Evolutionary conservation across 1,284 basidiomycete species (phyloP).

Genomic region (Leccinum pallidistipes): DNA sequence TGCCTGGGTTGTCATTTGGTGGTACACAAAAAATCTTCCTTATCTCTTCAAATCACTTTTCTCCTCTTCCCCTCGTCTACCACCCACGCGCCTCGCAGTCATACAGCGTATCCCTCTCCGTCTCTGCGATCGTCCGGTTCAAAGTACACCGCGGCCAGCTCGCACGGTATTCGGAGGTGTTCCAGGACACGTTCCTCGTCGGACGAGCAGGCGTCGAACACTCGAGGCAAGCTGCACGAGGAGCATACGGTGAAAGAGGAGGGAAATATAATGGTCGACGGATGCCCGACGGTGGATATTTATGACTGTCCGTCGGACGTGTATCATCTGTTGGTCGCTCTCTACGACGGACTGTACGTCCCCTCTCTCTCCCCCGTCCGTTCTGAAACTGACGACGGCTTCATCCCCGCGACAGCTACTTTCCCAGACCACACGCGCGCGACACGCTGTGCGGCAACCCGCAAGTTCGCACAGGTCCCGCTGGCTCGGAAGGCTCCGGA

Average conservation of each 20-base stretch:
- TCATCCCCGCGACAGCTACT: no score
- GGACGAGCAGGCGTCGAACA: slow-evolving; percentile 37
- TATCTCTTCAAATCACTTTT: no score
- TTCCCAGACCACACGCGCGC: no score
- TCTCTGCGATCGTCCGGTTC: slow-evolving; percentile 37
- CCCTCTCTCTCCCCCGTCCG: neutral
- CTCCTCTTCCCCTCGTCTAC: no score
- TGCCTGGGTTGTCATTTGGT: no score
- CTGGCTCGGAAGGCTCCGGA: no score
- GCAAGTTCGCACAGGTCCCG: no score
- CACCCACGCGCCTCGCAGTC: no score
- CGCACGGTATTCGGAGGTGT: slow-evolving; percentile 70
- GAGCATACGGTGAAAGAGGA: slow-evolving; percentile 15
- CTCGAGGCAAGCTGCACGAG: neutral
- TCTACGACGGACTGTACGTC: slow-evolving; percentile 55
- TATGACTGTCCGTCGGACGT: slow-evolving; percentile 60
- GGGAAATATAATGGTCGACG: slow-evolving; percentile 47
- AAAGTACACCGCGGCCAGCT: slow-evolving; percentile 73
- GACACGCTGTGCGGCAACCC: no score
- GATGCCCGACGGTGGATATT: slow-evolving; percentile 50
- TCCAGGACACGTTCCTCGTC: slow-evolving; percentile 60
- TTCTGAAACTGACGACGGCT: no score
- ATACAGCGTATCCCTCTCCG: no score
- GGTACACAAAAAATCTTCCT: no score
- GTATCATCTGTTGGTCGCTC: slow-evolving; percentile 53